Percentiles rank a stretch among this genome's conserved stretches.
These are phyloP conservation scores for Lactarius indigo DNA, from an alignment of 768 basidiomycete genomes.

Conservation along the genomic window DNA sequence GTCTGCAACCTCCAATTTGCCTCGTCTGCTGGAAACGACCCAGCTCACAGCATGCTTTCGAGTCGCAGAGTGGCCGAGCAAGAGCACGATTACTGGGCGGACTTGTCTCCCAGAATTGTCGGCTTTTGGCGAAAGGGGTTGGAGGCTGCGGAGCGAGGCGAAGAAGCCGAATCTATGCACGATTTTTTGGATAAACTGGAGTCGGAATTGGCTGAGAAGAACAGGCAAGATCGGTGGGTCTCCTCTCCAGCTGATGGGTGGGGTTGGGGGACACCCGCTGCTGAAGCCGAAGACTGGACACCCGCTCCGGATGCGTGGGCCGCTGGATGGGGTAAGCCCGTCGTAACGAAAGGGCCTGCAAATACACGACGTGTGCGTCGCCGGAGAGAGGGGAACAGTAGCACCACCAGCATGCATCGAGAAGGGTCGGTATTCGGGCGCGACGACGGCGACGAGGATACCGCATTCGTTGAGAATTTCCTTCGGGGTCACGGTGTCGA, in stretches of 20 bases:
- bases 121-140: slow-evolving; percentile 23
- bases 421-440: slow-evolving; percentile 7
- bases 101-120: slow-evolving; percentile 21
- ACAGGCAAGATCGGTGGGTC: slow-evolving; percentile 8
- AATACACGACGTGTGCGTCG: background rate
- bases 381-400: slow-evolving; percentile 15
- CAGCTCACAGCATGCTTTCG: background rate
- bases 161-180: slow-evolving; percentile 24
- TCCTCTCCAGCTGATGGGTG: slow-evolving; percentile 10
- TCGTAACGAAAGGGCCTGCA: background rate
- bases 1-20: slow-evolving; percentile 20
- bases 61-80: slow-evolving; percentile 15
- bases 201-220: slow-evolving; percentile 6
- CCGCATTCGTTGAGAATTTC: slow-evolving; percentile 45
- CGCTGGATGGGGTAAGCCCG: slow-evolving; percentile 9
- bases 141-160: slow-evolving; percentile 24
- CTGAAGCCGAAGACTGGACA: slow-evolving; percentile 18
- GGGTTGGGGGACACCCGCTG: slow-evolving; percentile 18
- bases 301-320: slow-evolving; percentile 19
- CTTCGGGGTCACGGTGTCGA: slow-evolving; percentile 40
- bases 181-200: slow-evolving; percentile 24
- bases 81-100: slow-evolving; percentile 19
- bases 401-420: slow-evolving; percentile 20
- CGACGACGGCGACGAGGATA: slow-evolving; percentile 24
- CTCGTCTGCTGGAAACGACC: slow-evolving; percentile 4